Percentiles rank a stretch among this genome's conserved stretches.
Conservation (phyloP, 805 yeast genomes). For the Jamesozyma hellenica region DNA sequence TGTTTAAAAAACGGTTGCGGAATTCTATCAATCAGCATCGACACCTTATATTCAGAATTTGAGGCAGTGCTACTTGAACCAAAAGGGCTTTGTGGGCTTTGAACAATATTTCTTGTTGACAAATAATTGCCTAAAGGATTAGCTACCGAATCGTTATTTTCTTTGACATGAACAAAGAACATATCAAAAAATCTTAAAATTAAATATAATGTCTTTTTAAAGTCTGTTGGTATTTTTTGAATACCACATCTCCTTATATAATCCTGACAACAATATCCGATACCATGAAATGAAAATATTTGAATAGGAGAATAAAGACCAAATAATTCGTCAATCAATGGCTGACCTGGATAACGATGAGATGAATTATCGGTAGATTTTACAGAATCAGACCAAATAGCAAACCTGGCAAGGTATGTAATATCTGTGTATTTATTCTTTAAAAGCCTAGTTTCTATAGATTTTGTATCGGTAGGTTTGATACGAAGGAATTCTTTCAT, state of each 20-base stretch:
- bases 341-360: slow-evolving; percentile 4
- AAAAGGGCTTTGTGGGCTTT: neutral
- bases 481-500: slow-evolving; percentile 3
- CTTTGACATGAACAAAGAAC: slow-evolving; percentile 16
- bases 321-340: slow-evolving; percentile 23
- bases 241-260: slow-evolving; percentile 2
- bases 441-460: slow-evolving; percentile 23
- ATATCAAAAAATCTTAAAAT: slow-evolving; percentile 25
- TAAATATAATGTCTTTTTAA: slow-evolving; percentile 23
- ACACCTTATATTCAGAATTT: slow-evolving; percentile 5
- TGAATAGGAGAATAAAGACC: slow-evolving; percentile 26
- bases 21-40: slow-evolving; percentile 12
- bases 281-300: slow-evolving; percentile 23
- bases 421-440: slow-evolving; percentile 20
- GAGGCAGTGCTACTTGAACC: neutral
- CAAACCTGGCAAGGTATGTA: slow-evolving; percentile 17
- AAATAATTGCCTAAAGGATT: slow-evolving; percentile 21
- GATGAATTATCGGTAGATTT: neutral
- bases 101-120: slow-evolving; percentile 20
- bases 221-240: slow-evolving; percentile 35
- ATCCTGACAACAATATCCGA: slow-evolving; percentile 19
- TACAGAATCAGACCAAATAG: slow-evolving; percentile 11
- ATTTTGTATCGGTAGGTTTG: slow-evolving; percentile 6
- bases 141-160: slow-evolving; percentile 16
- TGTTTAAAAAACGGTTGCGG: slow-evolving; percentile 19